Evolutionary conservation across 2,329 filamentous ascomycete species (phyloP), one percentile per base, ranked within the genome.

Genomic region (Mollisiaceae sp.): DNA sequence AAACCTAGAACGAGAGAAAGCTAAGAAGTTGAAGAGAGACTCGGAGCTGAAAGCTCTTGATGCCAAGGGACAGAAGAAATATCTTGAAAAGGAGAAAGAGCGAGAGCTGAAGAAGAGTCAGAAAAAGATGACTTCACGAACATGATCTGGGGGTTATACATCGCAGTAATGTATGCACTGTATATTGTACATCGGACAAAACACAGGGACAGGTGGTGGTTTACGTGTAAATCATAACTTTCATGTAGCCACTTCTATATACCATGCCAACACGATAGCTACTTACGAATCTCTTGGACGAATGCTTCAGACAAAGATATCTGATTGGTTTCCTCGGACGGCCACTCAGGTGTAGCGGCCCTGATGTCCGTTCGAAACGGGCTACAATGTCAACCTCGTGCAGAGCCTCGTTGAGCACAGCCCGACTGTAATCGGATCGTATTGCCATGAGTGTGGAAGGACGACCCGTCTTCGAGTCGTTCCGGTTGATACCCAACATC

Each of bases 21-120:
- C 90, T 77, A 94, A 90, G 80, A 97, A 97, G 82, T 88, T 91
- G 75, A 96, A 98, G 85, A 87, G 94, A 62, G 94, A 97, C 74
- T 88, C 89, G 71, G 89, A 94, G 76, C 84, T 95, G 69, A 91
- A 89, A 74, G 85, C 85, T 14, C 85, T 94, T 74, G 90, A 90
- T 74, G 91, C 92, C 63, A 93, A 94, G 79, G 90, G 91, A 67
- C 92, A 94, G 83, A 91, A 92, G 83, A 93, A 92, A 81, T 94
- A 89, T 77, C 84, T 94, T 63, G 91, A 94, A 72, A 91, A 88
- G 79, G 91, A 94, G 83, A 87, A 85, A 73, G 90, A 93, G 76
- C 92, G 90, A 85, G 90, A 91, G 79, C 78, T 82, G 71, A 83
- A 80, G 76, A 89, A 85, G 77, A 81, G 80, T 63, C 82, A 85